These are phyloP conservation scores for Emergomyces orientalis DNA, from an alignment of 2,329 filamentous ascomycete species.

Conservation along the genomic window DNA sequence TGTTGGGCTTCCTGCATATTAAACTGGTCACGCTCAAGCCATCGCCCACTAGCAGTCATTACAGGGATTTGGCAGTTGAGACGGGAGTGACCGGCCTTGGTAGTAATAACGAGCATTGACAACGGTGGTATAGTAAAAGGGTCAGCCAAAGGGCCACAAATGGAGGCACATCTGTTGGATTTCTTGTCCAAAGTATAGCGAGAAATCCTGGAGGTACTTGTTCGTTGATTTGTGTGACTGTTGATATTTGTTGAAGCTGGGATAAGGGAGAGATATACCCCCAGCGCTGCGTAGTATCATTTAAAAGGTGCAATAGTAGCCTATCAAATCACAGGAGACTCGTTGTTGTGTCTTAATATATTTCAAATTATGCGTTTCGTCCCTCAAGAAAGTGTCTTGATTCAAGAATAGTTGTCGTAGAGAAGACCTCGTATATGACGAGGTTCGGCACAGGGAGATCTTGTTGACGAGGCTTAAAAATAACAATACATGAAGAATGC, in stretches of 20 bases:
- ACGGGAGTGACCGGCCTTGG: neutral
- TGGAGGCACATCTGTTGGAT: neutral
- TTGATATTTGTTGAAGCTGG: neutral
- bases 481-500: neutral
- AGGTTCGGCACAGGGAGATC: neutral
- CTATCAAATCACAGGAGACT: neutral
- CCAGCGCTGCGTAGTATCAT: neutral
- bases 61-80: conserved; percentile 1
- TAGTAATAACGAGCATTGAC: neutral
- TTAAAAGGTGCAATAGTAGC: neutral
- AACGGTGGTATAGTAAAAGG: no score
- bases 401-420: neutral
- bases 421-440: no score
- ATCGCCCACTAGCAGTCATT: neutral
- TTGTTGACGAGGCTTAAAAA: neutral
- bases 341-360: neutral
- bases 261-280: no score
- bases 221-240: neutral
- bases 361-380: neutral
- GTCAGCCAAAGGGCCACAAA: neutral
- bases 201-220: no score
- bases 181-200: neutral
- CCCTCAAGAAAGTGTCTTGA: neutral
- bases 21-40: neutral
- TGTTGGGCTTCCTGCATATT: conserved; percentile 9